Evolutionary conservation across 225 moss, liverwort and hornwort species (phyloP).

Genomic region (Sphagnum contortum): DNA sequence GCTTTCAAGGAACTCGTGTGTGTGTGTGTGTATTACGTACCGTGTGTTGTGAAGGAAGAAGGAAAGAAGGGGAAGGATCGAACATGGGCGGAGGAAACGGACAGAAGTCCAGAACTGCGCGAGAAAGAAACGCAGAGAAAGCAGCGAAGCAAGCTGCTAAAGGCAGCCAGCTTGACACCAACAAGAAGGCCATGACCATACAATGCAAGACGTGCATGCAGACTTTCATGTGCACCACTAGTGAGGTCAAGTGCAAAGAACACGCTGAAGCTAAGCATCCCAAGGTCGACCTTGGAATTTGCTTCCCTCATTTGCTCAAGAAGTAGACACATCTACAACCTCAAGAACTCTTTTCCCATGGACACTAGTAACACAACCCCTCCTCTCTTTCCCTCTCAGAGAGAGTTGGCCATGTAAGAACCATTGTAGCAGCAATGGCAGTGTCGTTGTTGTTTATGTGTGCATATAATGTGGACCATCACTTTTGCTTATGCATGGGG

Average conservation of each 20-base stretch:
- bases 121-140: slow-evolving; percentile 97
- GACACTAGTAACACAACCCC: too few species aligned
- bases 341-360: too few species aligned
- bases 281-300: slow-evolving; percentile 61
- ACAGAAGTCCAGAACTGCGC: slow-evolving; percentile 99
- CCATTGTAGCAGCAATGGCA: too few species aligned
- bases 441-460: too few species aligned
- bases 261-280: slow-evolving; percentile 99
- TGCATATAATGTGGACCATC: too few species aligned
- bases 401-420: too few species aligned
- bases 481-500: too few species aligned
- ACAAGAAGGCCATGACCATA: slow-evolving; percentile 99
- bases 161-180: slow-evolving; percentile 89
- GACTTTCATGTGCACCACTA: slow-evolving; percentile 99
- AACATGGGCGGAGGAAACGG: slow-evolving; percentile 96
- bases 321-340: background rate
- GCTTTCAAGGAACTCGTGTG: too few species aligned
- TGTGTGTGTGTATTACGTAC: too few species aligned
- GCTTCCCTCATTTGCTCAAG: slow-evolving; percentile 74
- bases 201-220: slow-evolving; percentile 99
- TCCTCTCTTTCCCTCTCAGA: too few species aligned
- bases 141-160: slow-evolving; percentile 43
- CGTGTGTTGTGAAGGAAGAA: too few species aligned
- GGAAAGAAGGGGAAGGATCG: too few species aligned
- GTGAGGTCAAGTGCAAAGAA: slow-evolving; percentile 97